Base-by-base conservation (phyloP, 352 stramenopile species). In the Phytophthora pluvialis region DNA sequence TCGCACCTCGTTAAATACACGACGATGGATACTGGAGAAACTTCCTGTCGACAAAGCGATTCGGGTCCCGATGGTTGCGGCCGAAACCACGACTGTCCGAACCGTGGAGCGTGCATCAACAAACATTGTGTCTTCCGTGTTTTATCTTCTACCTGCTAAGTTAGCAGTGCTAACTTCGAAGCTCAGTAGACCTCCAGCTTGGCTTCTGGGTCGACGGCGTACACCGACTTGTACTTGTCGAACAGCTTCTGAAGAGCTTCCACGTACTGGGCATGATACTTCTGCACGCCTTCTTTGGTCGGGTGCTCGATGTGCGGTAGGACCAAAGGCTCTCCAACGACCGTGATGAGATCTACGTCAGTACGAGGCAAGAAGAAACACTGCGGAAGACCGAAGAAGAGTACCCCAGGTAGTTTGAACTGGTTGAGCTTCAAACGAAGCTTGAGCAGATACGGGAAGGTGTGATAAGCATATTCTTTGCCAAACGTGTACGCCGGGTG, bases 401-500 rank as follows among this genome's bases (percentile, higher is more conserved):
- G 50, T 21, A 95, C 89, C 1, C 75, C 87, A 4, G 93, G 93
- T 16, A 98, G 65, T 44, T 95, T 94, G 46, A 80, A 84, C 51
- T 73, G 55, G 66, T 97, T 97, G 31, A 97, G 65, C 52, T 74
- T 82, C 15, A 98, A 73, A 4, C 94, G 78, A 7, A 81, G 56
- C 39, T 75, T 73, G 45, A 90, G 90, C 3, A 89, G 68, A 39
- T 86, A 89, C 49, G 93, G 83, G 18, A 97, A 73, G 32, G 95
- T 89, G 44, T 84, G 73, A 67, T 90, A 98, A 11, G 88, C 83
- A 43, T 87, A 63, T 49, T 89, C 84, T 63, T 98, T 93, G 12
- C 91, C 93, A 72, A 98, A 98, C 13, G 82, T 95, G 74, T 98
- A 98, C 1, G 81, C 87, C 3, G 93, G 90, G 43, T 88, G 70